These are phyloP conservation scores for Arachnomyces sp. DNA, from an alignment of 2,329 filamentous ascomycete genomes.

Conservation along the genomic window DNA sequence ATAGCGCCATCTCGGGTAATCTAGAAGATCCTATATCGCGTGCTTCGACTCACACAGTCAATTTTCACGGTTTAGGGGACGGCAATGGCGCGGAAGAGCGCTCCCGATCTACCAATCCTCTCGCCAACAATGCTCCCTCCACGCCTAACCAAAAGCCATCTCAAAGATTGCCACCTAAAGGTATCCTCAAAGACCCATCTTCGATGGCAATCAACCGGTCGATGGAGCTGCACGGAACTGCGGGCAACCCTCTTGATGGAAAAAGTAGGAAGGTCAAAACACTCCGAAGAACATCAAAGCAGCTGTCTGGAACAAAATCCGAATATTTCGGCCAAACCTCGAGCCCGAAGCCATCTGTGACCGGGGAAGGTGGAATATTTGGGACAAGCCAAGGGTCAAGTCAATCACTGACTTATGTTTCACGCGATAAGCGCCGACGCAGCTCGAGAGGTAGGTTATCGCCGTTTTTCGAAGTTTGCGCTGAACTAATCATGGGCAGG, in stretches of 20 bases:
- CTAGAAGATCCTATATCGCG: too few species aligned
- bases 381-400: conserved; percentile 7
- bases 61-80: too few species aligned
- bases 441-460: conserved; percentile 21
- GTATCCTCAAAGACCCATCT: conserved; percentile 11
- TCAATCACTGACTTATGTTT: too few species aligned
- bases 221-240: conserved; percentile 2
- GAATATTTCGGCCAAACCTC: conserved; percentile 20
- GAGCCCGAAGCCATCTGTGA: conserved; percentile 23
- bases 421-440: conserved; percentile 9
- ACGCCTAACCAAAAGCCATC: neutral
- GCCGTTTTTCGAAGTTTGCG: neutral
- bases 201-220: neutral
- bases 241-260: conserved; percentile 6
- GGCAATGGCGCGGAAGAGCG: too few species aligned
- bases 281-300: conserved; percentile 5
- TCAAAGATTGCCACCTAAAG: conserved; percentile 2
- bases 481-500: conserved; percentile 16
- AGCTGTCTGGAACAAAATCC: conserved; percentile 12
- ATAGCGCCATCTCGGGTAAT: too few species aligned
- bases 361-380: conserved; percentile 15
- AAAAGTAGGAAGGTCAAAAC: conserved; percentile 13
- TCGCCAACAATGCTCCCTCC: too few species aligned
- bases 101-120: too few species aligned
- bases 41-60: too few species aligned